Conservation (phyloP, 257 asterid genomes). For the Rubia yunnanensis region DNA sequence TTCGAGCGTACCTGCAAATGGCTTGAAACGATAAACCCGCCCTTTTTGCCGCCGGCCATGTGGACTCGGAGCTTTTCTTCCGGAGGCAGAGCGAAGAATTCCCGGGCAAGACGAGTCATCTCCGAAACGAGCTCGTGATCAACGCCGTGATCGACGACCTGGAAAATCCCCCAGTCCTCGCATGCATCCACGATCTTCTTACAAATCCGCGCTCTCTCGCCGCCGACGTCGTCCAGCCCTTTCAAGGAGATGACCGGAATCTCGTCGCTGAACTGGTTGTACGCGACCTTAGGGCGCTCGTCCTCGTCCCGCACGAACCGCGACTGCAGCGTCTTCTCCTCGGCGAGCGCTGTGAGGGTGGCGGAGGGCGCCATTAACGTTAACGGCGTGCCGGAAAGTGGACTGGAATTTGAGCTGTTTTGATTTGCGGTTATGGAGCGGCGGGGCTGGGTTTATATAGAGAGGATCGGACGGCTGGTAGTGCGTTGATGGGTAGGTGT, state of each 20-base stretch:
- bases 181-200: constrained; percentile 56
- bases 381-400: neutral
- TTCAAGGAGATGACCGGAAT: constrained; percentile 77
- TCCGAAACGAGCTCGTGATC: constrained; percentile 29
- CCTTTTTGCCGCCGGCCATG: constrained; percentile 80
- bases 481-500: neutral
- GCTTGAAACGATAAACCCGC: constrained; percentile 81
- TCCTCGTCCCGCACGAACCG: constrained; percentile 77
- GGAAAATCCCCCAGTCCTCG: constrained; percentile 92
- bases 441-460: neutral
- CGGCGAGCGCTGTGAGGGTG: constrained; percentile 33
- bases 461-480: neutral
- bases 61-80: constrained; percentile 62
- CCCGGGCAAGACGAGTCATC: constrained; percentile 45
- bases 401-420: neutral
- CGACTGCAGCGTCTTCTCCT: constrained; percentile 25
- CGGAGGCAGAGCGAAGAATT: constrained; percentile 51
- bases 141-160: constrained; percentile 72
- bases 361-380: constrained; percentile 6
- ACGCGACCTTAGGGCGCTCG: constrained; percentile 75
- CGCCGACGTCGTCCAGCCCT: constrained; percentile 36
- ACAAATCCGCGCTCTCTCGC: constrained; percentile 36
- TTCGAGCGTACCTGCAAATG: constrained; percentile 71
- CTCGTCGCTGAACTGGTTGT: constrained; percentile 60
- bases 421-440: neutral